Base-by-base conservation (phyloP, 1,284 basidiomycete species). In the Cutaneotrichosporon cyanovorans region DNA sequence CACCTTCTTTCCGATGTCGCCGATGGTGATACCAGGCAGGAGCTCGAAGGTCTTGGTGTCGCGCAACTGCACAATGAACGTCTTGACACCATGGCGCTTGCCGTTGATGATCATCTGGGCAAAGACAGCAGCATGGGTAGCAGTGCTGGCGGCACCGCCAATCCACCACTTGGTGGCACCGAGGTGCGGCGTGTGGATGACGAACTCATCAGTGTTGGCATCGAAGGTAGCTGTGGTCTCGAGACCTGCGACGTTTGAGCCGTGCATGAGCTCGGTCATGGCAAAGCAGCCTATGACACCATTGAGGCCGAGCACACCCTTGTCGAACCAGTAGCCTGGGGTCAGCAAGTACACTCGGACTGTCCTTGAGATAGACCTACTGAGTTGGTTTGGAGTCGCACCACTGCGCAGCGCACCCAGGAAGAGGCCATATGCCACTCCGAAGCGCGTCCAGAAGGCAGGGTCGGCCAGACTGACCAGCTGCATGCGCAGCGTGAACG, bases 151-250 rank as follows among this genome's bases (percentile, higher is more conserved):
- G 1, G 78, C 78, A 42, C 77, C 77, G 40, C 78, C 78, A 56
- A 79, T 79, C 75, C 75, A 77, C 75, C 75, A 77, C 60, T 77
- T 77, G 11, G 75, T 77, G 5, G 75, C 75, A n/a, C 69, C 69
- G 34, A 76, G 61, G 56, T 71, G 69, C 15, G 75, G 75, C 2
- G 78, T 79, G 62, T 79, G 76, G 45, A 79, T 76, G 42, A 79
- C 62, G 43, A 78, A 78, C 60, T 78, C 76, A 65, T 79, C 78
- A 3, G 74, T 66, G 41, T 63, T 56, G 19, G 62, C 62, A 61
- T 79, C 78, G 47, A 78, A 77, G 2, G 76, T 78, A 0, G 77
- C 76, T 5, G 76, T 78, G 31, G 78, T 79, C 61, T 79, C 76
- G 41, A 79, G 69, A 12, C 77, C 78, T 9, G 77, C 77, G 21